A percentile compares a stretch with the other conserved stretches of the same genome.
These are phyloP conservation scores for Fusarium temperatum DNA, from an alignment of 2,329 filamentous ascomycete genomes.

Conservation along the genomic window DNA sequence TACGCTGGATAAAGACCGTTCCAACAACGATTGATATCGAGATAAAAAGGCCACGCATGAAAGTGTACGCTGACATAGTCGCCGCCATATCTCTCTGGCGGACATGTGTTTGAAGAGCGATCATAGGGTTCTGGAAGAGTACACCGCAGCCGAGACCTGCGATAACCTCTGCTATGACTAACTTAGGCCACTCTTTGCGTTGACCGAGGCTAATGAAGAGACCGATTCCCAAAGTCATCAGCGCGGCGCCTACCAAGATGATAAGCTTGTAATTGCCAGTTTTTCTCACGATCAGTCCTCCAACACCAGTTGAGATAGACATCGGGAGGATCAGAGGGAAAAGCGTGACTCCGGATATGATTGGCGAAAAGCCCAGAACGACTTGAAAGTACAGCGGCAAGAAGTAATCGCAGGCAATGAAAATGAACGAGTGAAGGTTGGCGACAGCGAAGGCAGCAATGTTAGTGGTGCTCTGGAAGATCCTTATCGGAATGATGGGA, in stretches of 20 bases:
- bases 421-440: conserved; percentile 78
- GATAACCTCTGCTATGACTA: conserved; percentile 69
- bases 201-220: conserved; percentile 68
- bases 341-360: conserved; percentile 77
- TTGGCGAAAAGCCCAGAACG: conserved; percentile 71
- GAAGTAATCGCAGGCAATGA: conserved; percentile 81
- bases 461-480: conserved; percentile 75
- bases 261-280: conserved; percentile 70
- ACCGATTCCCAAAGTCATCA: conserved; percentile 72
- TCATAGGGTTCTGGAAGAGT: conserved; percentile 75
- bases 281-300: conserved; percentile 65
- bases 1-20: conserved; percentile 74
- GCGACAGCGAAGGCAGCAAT: conserved; percentile 71
- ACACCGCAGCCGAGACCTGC: conserved; percentile 71
- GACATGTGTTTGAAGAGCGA: conserved; percentile 73
- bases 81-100: conserved; percentile 69
- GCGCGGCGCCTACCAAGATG: conserved; percentile 65
- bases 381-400: conserved; percentile 86
- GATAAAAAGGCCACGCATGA: conserved; percentile 73
- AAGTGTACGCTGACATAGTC: conserved; percentile 71
- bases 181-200: conserved; percentile 60
- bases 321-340: conserved; percentile 75
- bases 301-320: conserved; percentile 66
- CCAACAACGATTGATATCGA: conserved; percentile 75
- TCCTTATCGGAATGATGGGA: conserved; percentile 77